A percentile compares a stretch with the other conserved stretches of the same genome.
Conservation (phyloP, 1,284 basidiomycete genomes). For the Testicularia cyperi region DNA sequence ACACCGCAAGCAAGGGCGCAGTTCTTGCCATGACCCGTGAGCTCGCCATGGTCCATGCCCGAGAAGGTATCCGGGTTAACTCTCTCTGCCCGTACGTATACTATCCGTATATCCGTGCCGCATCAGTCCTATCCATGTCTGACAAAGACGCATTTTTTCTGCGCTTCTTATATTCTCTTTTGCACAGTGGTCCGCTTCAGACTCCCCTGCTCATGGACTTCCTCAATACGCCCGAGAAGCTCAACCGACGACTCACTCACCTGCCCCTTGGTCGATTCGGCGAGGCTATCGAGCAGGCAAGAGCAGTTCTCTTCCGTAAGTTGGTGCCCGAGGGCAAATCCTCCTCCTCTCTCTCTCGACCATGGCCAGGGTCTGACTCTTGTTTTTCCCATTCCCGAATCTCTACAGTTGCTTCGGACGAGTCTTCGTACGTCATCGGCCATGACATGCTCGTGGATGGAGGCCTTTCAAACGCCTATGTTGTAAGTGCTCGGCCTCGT, state of each 20-base stretch:
- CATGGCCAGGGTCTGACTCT: too few relatives aligned
- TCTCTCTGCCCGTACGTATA: constrained; percentile 76
- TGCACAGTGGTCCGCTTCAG: constrained; percentile 61
- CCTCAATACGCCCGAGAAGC: constrained; percentile 94
- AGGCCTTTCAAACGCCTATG: constrained; percentile 31
- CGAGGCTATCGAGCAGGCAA: constrained; percentile 90
- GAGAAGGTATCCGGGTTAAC: constrained; percentile 92
- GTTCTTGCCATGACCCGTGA: constrained; percentile 98
- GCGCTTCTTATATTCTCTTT: background rate
- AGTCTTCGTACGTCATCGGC: constrained; percentile 65
- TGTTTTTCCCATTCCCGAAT: too few relatives aligned
- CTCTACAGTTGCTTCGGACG: constrained; percentile 65
- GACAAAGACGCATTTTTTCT: background rate
- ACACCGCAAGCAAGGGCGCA: constrained; percentile 72
- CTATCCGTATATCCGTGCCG: too few relatives aligned
- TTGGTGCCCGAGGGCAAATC: too few relatives aligned
- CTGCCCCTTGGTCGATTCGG: constrained; percentile 96
- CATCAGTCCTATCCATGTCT: background rate
- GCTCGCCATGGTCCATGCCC: constrained; percentile 92
- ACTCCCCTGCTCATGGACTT: constrained; percentile 93
- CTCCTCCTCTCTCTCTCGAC: too few relatives aligned
- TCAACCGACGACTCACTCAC: constrained; percentile 83
- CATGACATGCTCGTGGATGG: constrained; percentile 38
- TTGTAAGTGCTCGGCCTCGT: constrained; percentile 22
- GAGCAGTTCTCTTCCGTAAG: constrained; percentile 75